Base-by-base conservation (phyloP, 192 early-diverging fungal species). In the Coemansia brasiliensis region DNA sequence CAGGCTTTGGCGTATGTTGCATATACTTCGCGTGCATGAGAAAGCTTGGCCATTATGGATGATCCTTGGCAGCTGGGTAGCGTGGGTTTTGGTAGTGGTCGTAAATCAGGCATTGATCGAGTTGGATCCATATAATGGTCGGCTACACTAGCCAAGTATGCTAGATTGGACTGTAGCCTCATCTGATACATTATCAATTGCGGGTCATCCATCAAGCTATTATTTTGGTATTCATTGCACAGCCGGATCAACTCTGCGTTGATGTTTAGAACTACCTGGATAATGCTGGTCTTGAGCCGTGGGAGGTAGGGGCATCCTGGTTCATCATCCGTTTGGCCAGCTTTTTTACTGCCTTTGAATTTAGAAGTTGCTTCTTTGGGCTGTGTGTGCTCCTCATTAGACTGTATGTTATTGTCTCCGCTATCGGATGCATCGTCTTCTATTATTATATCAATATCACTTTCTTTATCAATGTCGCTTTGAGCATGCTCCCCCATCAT, bases 151-250 rank as follows among this genome's bases (percentile, higher is more conserved):
- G 86, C 86, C 21, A 88, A 55, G 45, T 81, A 88, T 2, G 82
- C 84, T 37, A 88, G 65, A 40, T 88, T 88, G 0, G 80, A 73
- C 59, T 88, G 86, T 26, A 88, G 51, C n/a, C 86, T 77, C 58
- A 74, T 72, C 50, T 88, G 86, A 61, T 85, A 85, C 63, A 79
- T 75, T 26, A 59, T 41, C 12, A 81, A 55, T 39, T 85, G 82
- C 16, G 83, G 83, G 35, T 84, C 82, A 50, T 83, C 74, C 58
- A 82, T 74, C 60, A 83, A 67, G 18, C 79, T 80, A 65, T 84
- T 80, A 58, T 83, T 84, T 57, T 88, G 87, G 65, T 81, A 87
- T 50, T 87, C 82, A 24, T 76, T 50, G 24, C 86, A 80, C 10
- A 88, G 61, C 20, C 67, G 64, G 46, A 88, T 80, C 2, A 88